Conservation (phyloP, 2,329 filamentous ascomycete species). For the Pyrenophora graminea region DNA sequence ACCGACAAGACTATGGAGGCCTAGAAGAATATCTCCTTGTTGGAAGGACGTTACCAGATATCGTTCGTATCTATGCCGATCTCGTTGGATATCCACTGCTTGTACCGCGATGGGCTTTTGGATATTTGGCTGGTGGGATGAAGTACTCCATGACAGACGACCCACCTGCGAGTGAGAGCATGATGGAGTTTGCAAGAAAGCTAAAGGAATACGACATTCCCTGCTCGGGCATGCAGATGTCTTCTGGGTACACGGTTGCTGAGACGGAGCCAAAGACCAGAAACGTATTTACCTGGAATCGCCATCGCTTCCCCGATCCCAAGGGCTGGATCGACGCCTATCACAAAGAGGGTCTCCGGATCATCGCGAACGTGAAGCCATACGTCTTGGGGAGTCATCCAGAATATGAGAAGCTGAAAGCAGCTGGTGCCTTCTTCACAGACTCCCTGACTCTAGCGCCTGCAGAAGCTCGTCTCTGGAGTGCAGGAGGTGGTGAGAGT, state of each 20-base stretch:
- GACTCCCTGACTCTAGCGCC: constrained; percentile 56
- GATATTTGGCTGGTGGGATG: constrained; percentile 71
- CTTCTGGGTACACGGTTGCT: constrained; percentile 71
- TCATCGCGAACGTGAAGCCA: constrained; percentile 74
- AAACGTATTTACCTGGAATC: constrained; percentile 74
- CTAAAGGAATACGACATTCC: constrained; percentile 69
- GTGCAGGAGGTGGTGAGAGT: constrained; percentile 70
- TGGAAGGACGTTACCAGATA: constrained; percentile 67
- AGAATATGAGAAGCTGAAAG: constrained; percentile 65
- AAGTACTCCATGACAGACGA: constrained; percentile 64
- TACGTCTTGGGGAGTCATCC: constrained; percentile 71
- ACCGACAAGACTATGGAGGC: constrained; percentile 72
- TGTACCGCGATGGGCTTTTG: constrained; percentile 73
- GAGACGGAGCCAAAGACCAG: constrained; percentile 69
- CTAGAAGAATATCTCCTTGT: constrained; percentile 72
- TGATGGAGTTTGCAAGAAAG: constrained; percentile 65
- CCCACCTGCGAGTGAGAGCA: constrained; percentile 59
- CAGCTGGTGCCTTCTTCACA: constrained; percentile 65
- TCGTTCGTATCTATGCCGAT: constrained; percentile 68
- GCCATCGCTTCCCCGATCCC: constrained; percentile 70
- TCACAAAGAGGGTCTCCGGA: constrained; percentile 66
- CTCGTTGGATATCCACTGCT: constrained; percentile 70
- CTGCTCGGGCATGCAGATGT: constrained; percentile 74
- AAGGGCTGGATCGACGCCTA: constrained; percentile 65
- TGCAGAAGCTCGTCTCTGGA: constrained; percentile 69